Base-by-base conservation (phyloP, 352 stramenopile species). In the Phytophthora capsici region DNA sequence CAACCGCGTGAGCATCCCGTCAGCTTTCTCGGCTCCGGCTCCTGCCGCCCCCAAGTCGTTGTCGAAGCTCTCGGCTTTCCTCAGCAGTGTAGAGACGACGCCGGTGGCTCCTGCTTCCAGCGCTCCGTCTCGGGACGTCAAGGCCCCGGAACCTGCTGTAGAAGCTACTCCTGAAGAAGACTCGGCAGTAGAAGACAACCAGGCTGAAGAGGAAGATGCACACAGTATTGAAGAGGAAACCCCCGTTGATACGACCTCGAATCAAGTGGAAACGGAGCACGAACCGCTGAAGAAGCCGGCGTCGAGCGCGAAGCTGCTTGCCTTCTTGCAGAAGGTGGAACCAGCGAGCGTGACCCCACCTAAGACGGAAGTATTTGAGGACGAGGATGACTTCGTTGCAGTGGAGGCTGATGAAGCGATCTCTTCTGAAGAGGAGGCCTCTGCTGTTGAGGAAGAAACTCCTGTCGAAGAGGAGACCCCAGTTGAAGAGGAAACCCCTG, bases 11-110 rank as follows among this genome's bases (percentile, higher is more conserved):
- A 77, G 52, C 44, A 77, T 79, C 48, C 67, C 72, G 10, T 71
- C 62, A 6, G 77, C 63, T 1, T 84, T 86, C 62, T 51, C 67
- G 16, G 56, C 72, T 0, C 44, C 75, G 1, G 56, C 37, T 12
- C 47, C 57, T 5, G 56, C 65, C 16, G 59, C 73, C 19, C 58
- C 57, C 28, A 74, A 78, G 51, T 64, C 57, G 7, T 46, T 69
- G 51, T 88, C 82, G 2, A 89, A 84, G 53, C 62, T 93, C 2
- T 79, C 84, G 6, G 78, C 78, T 6, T 93, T 93, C 56, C 47
- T 93, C 32, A 93, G 56, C 58, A 87, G 71, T 9, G 84, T 93
- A 3, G 76, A 88, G 26, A 63, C 68, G 12, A 58, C 66, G 2
- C 19, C 53, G 10, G 13, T 63, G 14, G 41, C 49, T 6, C 64